These are phyloP conservation scores for Hymenoscyphus albidus DNA, from an alignment of 2,329 filamentous ascomycete genomes.

Conservation along the genomic window DNA sequence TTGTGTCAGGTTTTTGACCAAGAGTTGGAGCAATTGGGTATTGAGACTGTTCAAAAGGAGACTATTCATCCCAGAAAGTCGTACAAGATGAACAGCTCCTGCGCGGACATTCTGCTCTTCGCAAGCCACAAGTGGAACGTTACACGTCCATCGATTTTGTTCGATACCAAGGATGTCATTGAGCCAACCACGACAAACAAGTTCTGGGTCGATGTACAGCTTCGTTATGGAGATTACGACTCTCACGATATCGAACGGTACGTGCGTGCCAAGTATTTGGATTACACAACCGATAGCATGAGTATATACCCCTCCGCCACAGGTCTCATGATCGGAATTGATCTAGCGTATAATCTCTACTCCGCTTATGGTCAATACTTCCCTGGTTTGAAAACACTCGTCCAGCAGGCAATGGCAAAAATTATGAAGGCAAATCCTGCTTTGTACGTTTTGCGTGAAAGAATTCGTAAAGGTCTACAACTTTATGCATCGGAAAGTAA, in stretches of 20 bases:
- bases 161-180: slow-evolving; percentile 94
- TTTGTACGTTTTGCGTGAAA: slow-evolving; percentile 91
- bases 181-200: slow-evolving; percentile 95
- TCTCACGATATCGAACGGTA: slow-evolving; percentile 99
- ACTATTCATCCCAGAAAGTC: slow-evolving; percentile 98
- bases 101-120: slow-evolving; percentile 93
- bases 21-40: slow-evolving; percentile 89
- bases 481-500: slow-evolving; percentile 98
- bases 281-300: slow-evolving; percentile 98
- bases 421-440: slow-evolving; percentile 99
- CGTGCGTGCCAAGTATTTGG: slow-evolving; percentile 93
- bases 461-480: slow-evolving; percentile 97
- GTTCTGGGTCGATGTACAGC: slow-evolving; percentile 97
- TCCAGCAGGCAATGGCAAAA: slow-evolving; percentile 99
- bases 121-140: slow-evolving; percentile 99
- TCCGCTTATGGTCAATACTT: slow-evolving; percentile 99
- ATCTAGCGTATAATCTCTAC: slow-evolving; percentile 96
- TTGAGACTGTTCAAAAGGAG: slow-evolving; percentile 98
- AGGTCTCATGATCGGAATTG: slow-evolving; percentile 95
- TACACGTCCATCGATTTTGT: slow-evolving; percentile 84
- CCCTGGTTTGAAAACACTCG: slow-evolving; percentile 88
- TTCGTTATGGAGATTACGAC: slow-evolving; percentile 97
- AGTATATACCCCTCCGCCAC: slow-evolving; percentile 97
- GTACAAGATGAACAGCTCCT: slow-evolving; percentile 99
- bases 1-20: slow-evolving; percentile 98